Conservation (phyloP, 192 early-diverging fungal species). For the Backusella parvicylindrica region DNA sequence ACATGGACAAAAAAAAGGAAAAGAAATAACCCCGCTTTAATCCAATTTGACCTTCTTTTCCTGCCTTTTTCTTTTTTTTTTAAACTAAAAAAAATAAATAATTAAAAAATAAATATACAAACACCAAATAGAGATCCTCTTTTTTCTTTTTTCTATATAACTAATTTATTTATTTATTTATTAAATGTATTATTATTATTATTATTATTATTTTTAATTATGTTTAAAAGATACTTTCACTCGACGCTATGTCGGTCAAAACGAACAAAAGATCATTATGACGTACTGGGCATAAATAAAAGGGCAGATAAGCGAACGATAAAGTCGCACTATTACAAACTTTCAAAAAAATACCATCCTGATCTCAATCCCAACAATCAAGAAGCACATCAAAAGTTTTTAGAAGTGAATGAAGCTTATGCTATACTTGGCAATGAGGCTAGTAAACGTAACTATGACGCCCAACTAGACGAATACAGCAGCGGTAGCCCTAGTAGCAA, state of each 20-base stretch:
- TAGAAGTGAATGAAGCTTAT: conserved; percentile 87
- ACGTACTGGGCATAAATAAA: conserved; percentile 36
- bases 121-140: neutral
- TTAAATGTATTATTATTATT: neutral
- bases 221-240: conserved; percentile 11
- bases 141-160: neutral
- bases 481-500: neutral
- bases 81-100: conserved; percentile 4
- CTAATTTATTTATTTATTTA: neutral
- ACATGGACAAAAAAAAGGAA: conserved; percentile 42
- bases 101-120: neutral
- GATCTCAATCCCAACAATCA: conserved; percentile 71
- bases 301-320: conserved; percentile 53
- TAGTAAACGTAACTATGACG: conserved; percentile 78
- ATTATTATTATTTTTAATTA: neutral
- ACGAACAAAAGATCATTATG: conserved; percentile 35
- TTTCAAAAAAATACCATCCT: conserved; percentile 82
- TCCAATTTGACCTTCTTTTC: neutral
- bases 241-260: neutral
- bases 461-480: conserved; percentile 33
- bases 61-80: conserved; percentile 1
- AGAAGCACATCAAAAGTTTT: conserved; percentile 65
- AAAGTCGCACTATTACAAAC: conserved; percentile 67
- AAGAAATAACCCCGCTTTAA: conserved; percentile 19
- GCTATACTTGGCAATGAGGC: conserved; percentile 68